phyloP scores from a whole-genome alignment of 257 asterid genomes.

The Penstemon barbatus region DNA sequence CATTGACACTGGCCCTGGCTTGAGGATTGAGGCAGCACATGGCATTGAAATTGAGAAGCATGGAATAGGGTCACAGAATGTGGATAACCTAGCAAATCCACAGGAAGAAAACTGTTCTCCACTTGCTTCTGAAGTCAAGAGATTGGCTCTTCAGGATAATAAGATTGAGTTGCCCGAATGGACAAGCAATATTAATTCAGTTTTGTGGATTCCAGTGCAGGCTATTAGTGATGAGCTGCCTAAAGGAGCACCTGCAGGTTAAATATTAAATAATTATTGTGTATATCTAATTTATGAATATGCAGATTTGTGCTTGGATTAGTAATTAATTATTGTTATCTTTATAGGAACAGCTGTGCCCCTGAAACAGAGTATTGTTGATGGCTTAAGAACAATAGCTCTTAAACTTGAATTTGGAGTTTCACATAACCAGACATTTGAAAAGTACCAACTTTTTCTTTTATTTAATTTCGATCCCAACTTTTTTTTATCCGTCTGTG shows the following conservation, averaged over 20 bases:
- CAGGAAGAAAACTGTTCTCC: constrained; percentile 36
- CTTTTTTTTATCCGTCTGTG: constrained; percentile 11
- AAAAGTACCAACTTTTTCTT: constrained; percentile 51
- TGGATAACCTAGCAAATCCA: constrained; percentile 29
- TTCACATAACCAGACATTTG: constrained; percentile 88
- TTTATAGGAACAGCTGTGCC: constrained; percentile 57
- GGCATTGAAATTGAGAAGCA: constrained; percentile 83
- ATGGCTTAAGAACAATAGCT: constrained; percentile 95
- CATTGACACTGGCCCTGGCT: constrained; percentile 94
- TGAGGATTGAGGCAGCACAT: constrained; percentile 68
- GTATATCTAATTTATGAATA: not conserved
- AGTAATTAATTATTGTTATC: constrained; percentile 27
- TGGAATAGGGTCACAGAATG: constrained; percentile 37
- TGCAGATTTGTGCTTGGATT: constrained; percentile 16
- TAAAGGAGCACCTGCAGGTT: constrained; percentile 89
- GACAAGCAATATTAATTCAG: constrained; percentile 80
- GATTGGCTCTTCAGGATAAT: constrained; percentile 63
- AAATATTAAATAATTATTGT: constrained; percentile 25
- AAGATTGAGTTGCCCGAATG: constrained; percentile 79
- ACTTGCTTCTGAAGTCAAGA: constrained; percentile 45
- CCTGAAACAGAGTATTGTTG: constrained; percentile 83
- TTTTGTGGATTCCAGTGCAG: constrained; percentile 81
- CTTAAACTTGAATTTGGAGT: constrained; percentile 94
- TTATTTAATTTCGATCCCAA: constrained; percentile 17
- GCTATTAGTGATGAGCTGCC: constrained; percentile 77